Evolutionary conservation across 305 asterid species (phyloP), one percentile per base, ranked within the genome.

Genomic region (Fraxinus albicans): DNA sequence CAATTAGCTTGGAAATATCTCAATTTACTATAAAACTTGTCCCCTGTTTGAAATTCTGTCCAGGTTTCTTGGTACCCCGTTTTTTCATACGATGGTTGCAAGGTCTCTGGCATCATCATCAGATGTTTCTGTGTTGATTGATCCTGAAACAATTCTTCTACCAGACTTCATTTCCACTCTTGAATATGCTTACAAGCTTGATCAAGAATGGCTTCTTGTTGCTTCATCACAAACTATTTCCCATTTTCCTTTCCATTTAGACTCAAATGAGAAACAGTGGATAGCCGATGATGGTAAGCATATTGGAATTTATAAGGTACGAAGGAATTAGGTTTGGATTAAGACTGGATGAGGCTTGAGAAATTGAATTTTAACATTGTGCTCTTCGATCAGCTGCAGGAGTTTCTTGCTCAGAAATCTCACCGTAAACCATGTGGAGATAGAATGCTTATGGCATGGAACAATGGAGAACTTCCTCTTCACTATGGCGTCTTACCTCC

Each of bases 31-130:
- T 70, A 82, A 27, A 42, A 44, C 76, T 23, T 53, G 55, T 77
- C 47, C 60, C 77, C 77, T 15, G 8, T 69, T 69, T 10, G 75
- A 69, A 19, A 73, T 76, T 77, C 73, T 60, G 70, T 70, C 2
- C 87, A 96, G 99, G 93, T 96, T 95, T 82, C 81, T 91, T 23
- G 93, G 93, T 72, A 92, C 96, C 79, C 97, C 98, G 0, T 96
- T 91, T 86, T 92, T 95, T 84, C 98, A 96, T 89, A 93, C 99
- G 77, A 92, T 96, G 97, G 90, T 96, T 84, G 97, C 97, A 73
- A 90, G 98, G 88, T 79, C 97, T 77, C 86, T 91, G 85, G 85
- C 93, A 79, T 92, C 95, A 63, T 81, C 91, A 73, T 91, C 98
- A 58, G 97, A 95, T 86, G 74, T 96, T 50, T 89, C 97, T 82